Conservation (phyloP, 805 yeast species). For the Nakazawaea ambrosiae region DNA sequence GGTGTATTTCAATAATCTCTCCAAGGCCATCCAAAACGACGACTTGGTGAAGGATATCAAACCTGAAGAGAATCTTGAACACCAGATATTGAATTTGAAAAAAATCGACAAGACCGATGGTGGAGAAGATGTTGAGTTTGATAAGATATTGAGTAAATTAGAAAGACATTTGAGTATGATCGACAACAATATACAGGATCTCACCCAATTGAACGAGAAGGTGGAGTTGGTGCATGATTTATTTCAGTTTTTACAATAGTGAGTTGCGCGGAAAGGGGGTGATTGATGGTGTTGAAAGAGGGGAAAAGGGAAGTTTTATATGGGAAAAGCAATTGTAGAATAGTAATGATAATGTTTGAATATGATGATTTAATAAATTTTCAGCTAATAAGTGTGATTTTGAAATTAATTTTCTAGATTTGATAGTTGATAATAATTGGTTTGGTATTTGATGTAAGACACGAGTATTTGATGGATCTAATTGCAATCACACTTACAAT, state of each 20-base stretch:
- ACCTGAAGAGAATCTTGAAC: constrained; percentile 3
- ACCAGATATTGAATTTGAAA: constrained; percentile 3
- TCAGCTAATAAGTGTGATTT: too few species aligned
- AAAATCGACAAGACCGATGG: background rate
- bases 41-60: background rate
- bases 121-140: constrained; percentile 2
- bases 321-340: too few species aligned
- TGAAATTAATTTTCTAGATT: too few species aligned
- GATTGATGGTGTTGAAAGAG: too few species aligned
- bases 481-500: too few species aligned
- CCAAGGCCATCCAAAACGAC: background rate
- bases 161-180: constrained; percentile 5
- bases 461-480: too few species aligned
- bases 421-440: too few species aligned
- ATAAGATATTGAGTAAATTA: constrained; percentile 2
- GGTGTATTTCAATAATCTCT: constrained; percentile 3
- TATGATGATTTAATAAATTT: too few species aligned
- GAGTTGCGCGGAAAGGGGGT: too few species aligned
- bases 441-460: too few species aligned
- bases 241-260: background rate
- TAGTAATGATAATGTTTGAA: too few species aligned
- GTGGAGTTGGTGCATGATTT: constrained; percentile 6
- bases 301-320: too few species aligned
- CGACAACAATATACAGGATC: constrained; percentile 3
- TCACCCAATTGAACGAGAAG: constrained; percentile 1